Evolutionary conservation across 2,329 filamentous ascomycete species (phyloP).

Genomic region (Clarireedia homoeocarpa): DNA sequence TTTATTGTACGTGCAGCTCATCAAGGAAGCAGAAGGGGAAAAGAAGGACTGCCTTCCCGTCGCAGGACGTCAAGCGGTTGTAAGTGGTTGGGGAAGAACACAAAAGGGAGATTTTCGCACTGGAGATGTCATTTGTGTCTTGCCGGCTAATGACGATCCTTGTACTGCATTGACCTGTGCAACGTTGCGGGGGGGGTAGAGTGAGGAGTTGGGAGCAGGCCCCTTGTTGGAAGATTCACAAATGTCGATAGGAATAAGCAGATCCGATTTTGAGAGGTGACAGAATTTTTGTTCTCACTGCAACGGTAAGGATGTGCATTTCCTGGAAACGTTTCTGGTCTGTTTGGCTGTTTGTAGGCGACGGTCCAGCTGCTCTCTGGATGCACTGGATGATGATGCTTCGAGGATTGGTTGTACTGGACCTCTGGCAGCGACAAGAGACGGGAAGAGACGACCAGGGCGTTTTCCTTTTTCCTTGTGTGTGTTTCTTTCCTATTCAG

Average conservation of each 20-base stretch:
- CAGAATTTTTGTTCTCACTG: background rate
- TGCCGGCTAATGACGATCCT: background rate
- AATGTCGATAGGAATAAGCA: background rate
- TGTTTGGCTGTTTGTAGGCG: too few relatives aligned
- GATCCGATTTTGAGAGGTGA: background rate
- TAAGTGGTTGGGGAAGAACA: too few relatives aligned
- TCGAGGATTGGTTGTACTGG: too few relatives aligned
- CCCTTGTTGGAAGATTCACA: background rate
- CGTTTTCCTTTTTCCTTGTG: too few relatives aligned
- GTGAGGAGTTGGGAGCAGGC: too few relatives aligned
- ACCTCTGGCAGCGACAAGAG: too few relatives aligned
- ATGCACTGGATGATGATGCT: too few relatives aligned
- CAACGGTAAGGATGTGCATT: background rate
- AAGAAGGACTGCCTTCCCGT: too few relatives aligned
- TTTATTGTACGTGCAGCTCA: background rate
- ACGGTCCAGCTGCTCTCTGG: background rate
- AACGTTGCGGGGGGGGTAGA: background rate
- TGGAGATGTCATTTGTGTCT: background rate
- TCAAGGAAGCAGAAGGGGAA: too few relatives aligned
- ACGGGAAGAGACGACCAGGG: too few relatives aligned
- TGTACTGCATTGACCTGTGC: background rate
- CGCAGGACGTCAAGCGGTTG: too few relatives aligned
- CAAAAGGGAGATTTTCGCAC: background rate
- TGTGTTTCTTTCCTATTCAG: too few relatives aligned
- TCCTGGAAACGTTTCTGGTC: background rate